phyloP scores from a whole-genome alignment of 495 filamentous ascomycete genomes.

The Trichoderma reesei region DNA sequence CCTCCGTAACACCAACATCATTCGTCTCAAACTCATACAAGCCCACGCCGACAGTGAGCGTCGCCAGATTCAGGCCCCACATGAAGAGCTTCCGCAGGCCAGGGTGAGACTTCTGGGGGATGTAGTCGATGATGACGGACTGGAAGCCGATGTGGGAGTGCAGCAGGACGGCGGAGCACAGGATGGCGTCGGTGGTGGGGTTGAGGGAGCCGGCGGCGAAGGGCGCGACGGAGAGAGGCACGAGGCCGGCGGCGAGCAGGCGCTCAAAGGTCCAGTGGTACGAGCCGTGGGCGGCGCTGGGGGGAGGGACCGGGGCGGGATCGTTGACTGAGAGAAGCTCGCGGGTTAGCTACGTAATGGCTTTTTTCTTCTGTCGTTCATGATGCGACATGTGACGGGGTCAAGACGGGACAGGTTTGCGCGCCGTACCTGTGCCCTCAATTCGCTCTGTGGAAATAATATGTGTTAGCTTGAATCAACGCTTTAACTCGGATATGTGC shows the following conservation, averaged over 20 bases:
- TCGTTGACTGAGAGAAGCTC: slow-evolving; percentile 63
- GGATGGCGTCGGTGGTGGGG: slow-evolving; percentile 74
- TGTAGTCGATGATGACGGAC: slow-evolving; percentile 81
- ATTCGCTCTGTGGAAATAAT: slow-evolving; percentile 50
- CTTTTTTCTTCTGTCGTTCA: too few relatives aligned
- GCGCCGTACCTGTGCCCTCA: slow-evolving; percentile 63
- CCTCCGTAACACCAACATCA: slow-evolving; percentile 88
- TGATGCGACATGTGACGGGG: slow-evolving; percentile 10
- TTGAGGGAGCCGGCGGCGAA: slow-evolving; percentile 88
- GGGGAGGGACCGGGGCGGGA: slow-evolving; percentile 59
- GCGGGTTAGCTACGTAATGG: neutral
- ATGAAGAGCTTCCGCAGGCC: slow-evolving; percentile 50
- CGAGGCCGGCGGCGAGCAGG: slow-evolving; percentile 58
- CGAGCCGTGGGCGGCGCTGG: slow-evolving; percentile 71
- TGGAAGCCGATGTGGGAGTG: slow-evolving; percentile 95
- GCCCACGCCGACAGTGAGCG: slow-evolving; percentile 71
- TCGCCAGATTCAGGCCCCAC: slow-evolving; percentile 72
- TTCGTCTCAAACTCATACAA: slow-evolving; percentile 99
- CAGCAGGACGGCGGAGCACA: slow-evolving; percentile 74
- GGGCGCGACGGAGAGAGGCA: slow-evolving; percentile 81
- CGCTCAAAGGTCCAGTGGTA: slow-evolving; percentile 99
- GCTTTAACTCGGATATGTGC: slow-evolving; percentile 13
- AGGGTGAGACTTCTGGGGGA: slow-evolving; percentile 63
- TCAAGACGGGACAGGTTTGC: slow-evolving; percentile 8
- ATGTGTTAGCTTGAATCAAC: slow-evolving; percentile 22